Percentiles rank a stretch among this genome's conserved stretches.
These are phyloP conservation scores for Poa annua DNA, from an alignment of 176 grass and related monocot species.

Conservation along the genomic window DNA sequence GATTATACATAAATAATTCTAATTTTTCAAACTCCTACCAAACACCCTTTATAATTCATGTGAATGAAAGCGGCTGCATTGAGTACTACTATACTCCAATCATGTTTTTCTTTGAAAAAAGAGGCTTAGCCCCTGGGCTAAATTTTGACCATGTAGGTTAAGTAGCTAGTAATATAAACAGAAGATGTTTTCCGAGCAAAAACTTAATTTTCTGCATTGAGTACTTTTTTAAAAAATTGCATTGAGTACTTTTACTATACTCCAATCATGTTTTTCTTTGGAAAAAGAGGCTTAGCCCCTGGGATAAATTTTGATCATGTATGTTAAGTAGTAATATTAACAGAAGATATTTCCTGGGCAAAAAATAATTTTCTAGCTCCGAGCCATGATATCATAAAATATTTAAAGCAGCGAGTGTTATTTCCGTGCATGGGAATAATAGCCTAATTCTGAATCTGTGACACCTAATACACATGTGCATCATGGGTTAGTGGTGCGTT, in stretches of 20 bases:
- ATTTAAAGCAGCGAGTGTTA: neutral
- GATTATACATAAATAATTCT: neutral
- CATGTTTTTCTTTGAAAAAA: no score
- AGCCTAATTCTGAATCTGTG: neutral
- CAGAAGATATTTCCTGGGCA: neutral
- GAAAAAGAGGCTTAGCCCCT: no score
- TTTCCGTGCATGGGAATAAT: neutral
- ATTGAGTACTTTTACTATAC: no score
- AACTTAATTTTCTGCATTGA: no score
- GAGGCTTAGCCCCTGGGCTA: no score
- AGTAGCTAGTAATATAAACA: no score
- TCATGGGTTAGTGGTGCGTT: slow-evolving; percentile 8
- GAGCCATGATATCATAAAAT: neutral
- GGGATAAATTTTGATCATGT: neutral
- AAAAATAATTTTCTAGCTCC: no score
- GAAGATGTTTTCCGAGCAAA: no score
- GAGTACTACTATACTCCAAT: no score
- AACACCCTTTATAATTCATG: neutral
- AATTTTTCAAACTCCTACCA: neutral
- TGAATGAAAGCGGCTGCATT: neutral
- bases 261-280: no score
- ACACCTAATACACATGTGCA: neutral
- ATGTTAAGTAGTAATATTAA: neutral
- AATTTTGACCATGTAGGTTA: no score
- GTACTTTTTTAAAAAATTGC: no score